Evolutionary conservation across 169 alveolate genomes (phyloP).

Genomic region (Cryptosporidium ubiquitum): DNA sequence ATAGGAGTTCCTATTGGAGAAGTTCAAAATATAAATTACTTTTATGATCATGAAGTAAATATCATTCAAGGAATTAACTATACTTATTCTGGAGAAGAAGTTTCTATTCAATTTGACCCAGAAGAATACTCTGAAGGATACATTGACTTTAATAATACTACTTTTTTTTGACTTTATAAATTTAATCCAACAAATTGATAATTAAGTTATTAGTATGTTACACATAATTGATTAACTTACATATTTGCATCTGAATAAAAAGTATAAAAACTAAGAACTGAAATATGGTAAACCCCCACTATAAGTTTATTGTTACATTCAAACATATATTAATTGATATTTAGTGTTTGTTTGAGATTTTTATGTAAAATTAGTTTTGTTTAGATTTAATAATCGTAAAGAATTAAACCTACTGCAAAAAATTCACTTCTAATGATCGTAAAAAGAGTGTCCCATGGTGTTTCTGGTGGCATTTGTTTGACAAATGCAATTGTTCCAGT

Average conservation of each 20-base stretch:
- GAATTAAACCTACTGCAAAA: slow-evolving; percentile 39
- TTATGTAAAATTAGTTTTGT: not conserved
- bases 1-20: slow-evolving; percentile 11
- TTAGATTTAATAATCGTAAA: not conserved
- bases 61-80: not conserved
- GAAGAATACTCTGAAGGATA: not conserved
- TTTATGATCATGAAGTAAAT: slow-evolving; percentile 6
- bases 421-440: slow-evolving; percentile 30
- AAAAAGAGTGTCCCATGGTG: slow-evolving; percentile 26
- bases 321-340: not conserved
- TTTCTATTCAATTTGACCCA: not conserved
- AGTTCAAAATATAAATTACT: not conserved
- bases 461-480: slow-evolving; percentile 40
- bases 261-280: slow-evolving; percentile 46
- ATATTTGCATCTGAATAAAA: slow-evolving; percentile 30
- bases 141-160: not conserved
- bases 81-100: not conserved
- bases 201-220: not conserved
- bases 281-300: slow-evolving; percentile 65
- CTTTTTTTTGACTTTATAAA: not conserved
- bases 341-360: not conserved
- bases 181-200: too few relatives aligned
- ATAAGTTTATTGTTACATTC: not conserved
- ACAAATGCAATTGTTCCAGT: not conserved
- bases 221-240: slow-evolving; percentile 21